These are phyloP conservation scores for Biscogniauxia sp. DNA, from an alignment of 2,329 filamentous ascomycete genomes.

Conservation along the genomic window DNA sequence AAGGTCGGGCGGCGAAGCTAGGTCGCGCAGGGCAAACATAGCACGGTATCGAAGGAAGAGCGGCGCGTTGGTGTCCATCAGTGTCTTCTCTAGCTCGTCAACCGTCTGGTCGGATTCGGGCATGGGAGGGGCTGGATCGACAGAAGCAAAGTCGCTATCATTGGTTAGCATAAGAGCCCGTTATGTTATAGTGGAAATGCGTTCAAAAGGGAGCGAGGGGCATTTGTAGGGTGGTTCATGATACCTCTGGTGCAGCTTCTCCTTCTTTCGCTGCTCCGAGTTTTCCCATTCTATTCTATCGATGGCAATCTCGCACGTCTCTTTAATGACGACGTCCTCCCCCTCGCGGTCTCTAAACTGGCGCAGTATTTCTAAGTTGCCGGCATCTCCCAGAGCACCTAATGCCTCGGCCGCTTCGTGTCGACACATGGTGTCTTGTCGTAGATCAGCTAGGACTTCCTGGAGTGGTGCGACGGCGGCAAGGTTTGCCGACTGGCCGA, in stretches of 20 bases:
- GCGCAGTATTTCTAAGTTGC: conserved; percentile 71
- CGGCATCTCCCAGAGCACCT: conserved; percentile 75
- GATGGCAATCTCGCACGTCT: conserved; percentile 97
- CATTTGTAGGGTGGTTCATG: not conserved
- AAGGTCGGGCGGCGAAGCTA: conserved; percentile 88
- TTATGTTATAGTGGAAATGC: not conserved
- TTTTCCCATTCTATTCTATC: conserved; percentile 93
- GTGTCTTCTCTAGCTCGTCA: conserved; percentile 67
- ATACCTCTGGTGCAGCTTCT: conserved; percentile 80
- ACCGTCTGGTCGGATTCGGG: conserved; percentile 69
- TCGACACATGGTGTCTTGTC: conserved; percentile 92
- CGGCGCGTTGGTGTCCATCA: conserved; percentile 76
- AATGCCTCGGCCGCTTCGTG: conserved; percentile 96
- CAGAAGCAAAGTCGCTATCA: conserved; percentile 84
- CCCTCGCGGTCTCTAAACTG: conserved; percentile 70
- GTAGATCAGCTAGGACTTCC: conserved; percentile 68
- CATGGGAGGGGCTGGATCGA: conserved; percentile 91
- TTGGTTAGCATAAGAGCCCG: conserved; percentile 17
- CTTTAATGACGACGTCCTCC: conserved; percentile 78
- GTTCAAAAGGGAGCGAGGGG: not conserved
- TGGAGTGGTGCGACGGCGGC: conserved; percentile 72
- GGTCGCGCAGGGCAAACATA: conserved; percentile 95
- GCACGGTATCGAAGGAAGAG: conserved; percentile 93
- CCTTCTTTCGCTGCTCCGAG: conserved; percentile 65
- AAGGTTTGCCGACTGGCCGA: conserved; percentile 82